Conservation (phyloP, 805 yeast species). For the Schwanniomyces vanrijiae region DNA sequence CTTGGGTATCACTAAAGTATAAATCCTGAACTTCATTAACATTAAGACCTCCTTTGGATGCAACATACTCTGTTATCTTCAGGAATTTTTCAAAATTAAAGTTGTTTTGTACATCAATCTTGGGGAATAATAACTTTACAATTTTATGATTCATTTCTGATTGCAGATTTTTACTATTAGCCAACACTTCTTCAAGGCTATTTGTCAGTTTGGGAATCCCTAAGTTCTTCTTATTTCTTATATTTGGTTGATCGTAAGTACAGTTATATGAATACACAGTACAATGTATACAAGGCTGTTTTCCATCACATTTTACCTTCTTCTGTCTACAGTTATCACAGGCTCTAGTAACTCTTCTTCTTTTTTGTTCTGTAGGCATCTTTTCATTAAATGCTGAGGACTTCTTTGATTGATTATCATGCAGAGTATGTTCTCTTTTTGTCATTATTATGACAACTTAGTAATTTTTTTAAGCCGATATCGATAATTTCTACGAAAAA, state of each 20-base stretch:
- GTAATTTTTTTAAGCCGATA: background rate
- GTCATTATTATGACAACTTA: background rate
- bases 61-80: slow-evolving; percentile 20
- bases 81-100: slow-evolving; percentile 37
- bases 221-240: slow-evolving; percentile 47
- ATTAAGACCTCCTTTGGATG: slow-evolving; percentile 14
- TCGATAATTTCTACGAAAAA: background rate
- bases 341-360: slow-evolving; percentile 70
- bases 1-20: slow-evolving; percentile 18
- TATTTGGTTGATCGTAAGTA: slow-evolving; percentile 77
- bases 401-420: background rate
- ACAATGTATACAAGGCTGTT: slow-evolving; percentile 77
- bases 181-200: slow-evolving; percentile 7
- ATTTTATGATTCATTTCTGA: slow-evolving; percentile 32
- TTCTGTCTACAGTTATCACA: slow-evolving; percentile 75
- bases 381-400: background rate
- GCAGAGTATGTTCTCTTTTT: background rate
- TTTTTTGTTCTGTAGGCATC: slow-evolving; percentile 32
- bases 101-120: slow-evolving; percentile 29
- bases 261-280: slow-evolving; percentile 85
- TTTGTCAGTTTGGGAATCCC: slow-evolving; percentile 25
- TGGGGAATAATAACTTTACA: slow-evolving; percentile 34
- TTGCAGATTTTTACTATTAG: slow-evolving; percentile 8
- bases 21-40: slow-evolving; percentile 28
- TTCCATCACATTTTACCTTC: slow-evolving; percentile 79